phyloP scores from a whole-genome alignment of 345 rosid genomes.

The Clarkia xantiana region DNA sequence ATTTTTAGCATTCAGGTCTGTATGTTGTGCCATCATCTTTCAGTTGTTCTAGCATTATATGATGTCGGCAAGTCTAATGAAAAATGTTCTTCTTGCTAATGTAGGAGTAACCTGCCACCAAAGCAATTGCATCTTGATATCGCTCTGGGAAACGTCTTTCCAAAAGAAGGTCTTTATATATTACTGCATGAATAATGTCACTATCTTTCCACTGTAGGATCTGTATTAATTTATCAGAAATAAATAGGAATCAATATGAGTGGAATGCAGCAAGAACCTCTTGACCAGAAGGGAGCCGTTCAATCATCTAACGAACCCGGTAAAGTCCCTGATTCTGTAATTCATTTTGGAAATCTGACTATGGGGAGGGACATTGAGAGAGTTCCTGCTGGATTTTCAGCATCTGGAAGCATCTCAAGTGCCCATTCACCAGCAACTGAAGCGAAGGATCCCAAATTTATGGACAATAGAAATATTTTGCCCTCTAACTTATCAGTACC shows the following conservation, averaged over 20 bases:
- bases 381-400: slow-evolving; percentile 18
- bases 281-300: slow-evolving; percentile 2
- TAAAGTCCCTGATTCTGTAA: slow-evolving; percentile 27
- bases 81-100: slow-evolving; percentile 6
- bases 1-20: slow-evolving; percentile 73
- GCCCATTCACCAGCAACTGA: slow-evolving; percentile 29
- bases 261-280: slow-evolving; percentile 6
- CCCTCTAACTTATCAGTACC: slow-evolving; percentile 17
- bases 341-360: slow-evolving; percentile 33
- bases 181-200: slow-evolving; percentile 5
- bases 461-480: slow-evolving; percentile 29
- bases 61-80: background rate
- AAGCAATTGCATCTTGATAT: slow-evolving; percentile 80
- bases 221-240: slow-evolving; percentile 1
- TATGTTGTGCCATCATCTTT: background rate
- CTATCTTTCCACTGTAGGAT: background rate
- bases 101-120: slow-evolving; percentile 65
- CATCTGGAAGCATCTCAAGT: slow-evolving; percentile 39
- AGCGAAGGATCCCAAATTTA: slow-evolving; percentile 22
- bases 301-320: slow-evolving; percentile 24
- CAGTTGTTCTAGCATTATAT: background rate
- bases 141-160: slow-evolving; percentile 59
- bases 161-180: slow-evolving; percentile 47
- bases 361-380: slow-evolving; percentile 26
- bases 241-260: slow-evolving; percentile 5